Base-by-base conservation (phyloP, 495 filamentous ascomycete genomes). In the Aspergillus sclerotiicarbonarius region DNA sequence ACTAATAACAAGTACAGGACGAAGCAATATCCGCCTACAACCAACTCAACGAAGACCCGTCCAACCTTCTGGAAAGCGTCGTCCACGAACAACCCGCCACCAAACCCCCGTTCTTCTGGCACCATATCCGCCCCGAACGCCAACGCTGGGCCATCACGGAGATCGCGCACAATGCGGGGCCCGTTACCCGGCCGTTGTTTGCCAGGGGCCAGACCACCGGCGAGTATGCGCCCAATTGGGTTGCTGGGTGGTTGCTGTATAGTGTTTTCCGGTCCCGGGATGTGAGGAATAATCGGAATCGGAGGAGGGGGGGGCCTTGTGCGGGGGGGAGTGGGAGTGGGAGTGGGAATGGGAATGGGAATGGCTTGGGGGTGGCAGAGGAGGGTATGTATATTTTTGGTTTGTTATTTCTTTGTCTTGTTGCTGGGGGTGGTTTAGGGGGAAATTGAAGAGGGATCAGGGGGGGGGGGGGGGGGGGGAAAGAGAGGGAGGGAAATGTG, bases 241-340 rank as follows among this genome's bases (percentile, higher is more conserved):
- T 84, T 7, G 76, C 80, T 7, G 72, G 73, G 13, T 84, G 82
- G 82, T 76, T 83, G 67, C 60, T 84, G 45, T 84, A 84, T 53
- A 81, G 80, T 58, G 80, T 83, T 18, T 84, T 83, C 66, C 80
- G 82, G 16, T 83, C 81, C 13, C 71, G 82, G 32, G 82, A 84
- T 68, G 78, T 76, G 25, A 67, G 82, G 16, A 84, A 84, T 66
- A 80, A 78, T 67, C 74, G 76, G 18, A 78, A 76, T 67, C 65
- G 67, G 56, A 62, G 69, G 56, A 78, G 73, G 51, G 76, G 74
- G 50, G 75, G 78, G 58, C 68, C 74, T n/a, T 30, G 60, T 39
- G 69, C 15, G n/a, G n/a, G n/a, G n/a, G n/a, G n/a, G n/a, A n/a
- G n/a, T 37, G 35, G 35, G 9, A 13, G 35, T 6, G 35, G 35